phyloP scores from a whole-genome alignment of 768 basidiomycete genomes.

The Suillus plorans region DNA sequence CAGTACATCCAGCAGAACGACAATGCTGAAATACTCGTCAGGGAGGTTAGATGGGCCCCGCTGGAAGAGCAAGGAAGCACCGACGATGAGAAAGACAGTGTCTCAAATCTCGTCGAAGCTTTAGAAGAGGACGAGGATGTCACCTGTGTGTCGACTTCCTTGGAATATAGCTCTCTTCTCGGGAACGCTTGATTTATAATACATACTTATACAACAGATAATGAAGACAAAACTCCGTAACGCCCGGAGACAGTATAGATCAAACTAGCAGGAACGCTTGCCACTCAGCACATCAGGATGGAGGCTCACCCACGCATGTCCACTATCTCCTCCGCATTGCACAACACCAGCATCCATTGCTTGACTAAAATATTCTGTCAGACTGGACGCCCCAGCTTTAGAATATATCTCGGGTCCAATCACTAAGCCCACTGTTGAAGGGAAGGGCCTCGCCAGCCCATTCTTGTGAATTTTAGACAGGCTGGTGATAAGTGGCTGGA shows the following conservation, averaged over 20 bases:
- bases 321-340: constrained; percentile 39
- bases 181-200: constrained; percentile 15
- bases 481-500: constrained; percentile 32
- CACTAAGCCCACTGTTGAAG: constrained; percentile 36
- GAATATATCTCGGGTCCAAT: constrained; percentile 37
- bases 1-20: constrained; percentile 24
- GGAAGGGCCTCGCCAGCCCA: constrained; percentile 32
- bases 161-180: constrained; percentile 33
- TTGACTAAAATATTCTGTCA: constrained; percentile 39
- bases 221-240: neutral
- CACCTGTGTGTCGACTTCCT: constrained; percentile 56
- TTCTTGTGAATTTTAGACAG: constrained; percentile 33
- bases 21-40: constrained; percentile 41
- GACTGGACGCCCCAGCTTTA: constrained; percentile 40
- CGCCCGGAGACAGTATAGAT: neutral
- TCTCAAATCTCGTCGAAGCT: constrained; percentile 47
- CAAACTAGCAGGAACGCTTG: neutral
- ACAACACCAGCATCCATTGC: constrained; percentile 42
- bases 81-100: constrained; percentile 36
- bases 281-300: constrained; percentile 3
- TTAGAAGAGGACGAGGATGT: constrained; percentile 61
- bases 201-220: neutral
- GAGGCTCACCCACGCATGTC: constrained; percentile 32
- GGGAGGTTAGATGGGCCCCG: constrained; percentile 58
- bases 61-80: constrained; percentile 39